Percentiles rank a stretch among this genome's conserved stretches.
Evolutionary conservation across 306 rosid genomes (phyloP).

Genomic region (Prosopis cineraria): DNA sequence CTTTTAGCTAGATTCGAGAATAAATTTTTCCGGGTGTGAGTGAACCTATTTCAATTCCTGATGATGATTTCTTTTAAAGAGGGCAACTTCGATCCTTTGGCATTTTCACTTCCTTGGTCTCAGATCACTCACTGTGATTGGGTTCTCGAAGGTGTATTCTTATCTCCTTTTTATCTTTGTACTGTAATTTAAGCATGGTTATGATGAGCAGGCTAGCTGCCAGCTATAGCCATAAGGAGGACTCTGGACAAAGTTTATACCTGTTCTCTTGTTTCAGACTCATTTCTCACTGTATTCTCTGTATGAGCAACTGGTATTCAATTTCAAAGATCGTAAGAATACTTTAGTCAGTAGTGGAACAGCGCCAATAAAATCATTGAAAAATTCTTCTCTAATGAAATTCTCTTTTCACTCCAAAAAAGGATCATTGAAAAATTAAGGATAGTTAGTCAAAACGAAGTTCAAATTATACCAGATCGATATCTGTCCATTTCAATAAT

Average conservation of each 20-base stretch:
- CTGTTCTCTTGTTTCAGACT: neutral
- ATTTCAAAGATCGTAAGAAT: neutral
- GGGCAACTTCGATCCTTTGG: conserved; percentile 99
- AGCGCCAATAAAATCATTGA: neutral
- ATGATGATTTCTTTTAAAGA: conserved; percentile 52
- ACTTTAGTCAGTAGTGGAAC: neutral
- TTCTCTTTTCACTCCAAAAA: too few relatives aligned
- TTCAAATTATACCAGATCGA: neutral
- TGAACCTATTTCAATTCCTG: neutral
- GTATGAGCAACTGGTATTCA: neutral
- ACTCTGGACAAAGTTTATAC: conserved; percentile 29
- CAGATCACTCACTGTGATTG: conserved; percentile 32
- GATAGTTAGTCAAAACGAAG: neutral
- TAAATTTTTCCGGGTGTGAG: conserved; percentile 38
- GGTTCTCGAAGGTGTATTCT: conserved; percentile 33
- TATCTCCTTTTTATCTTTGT: neutral
- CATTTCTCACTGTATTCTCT: neutral
- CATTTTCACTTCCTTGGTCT: conserved; percentile 57
- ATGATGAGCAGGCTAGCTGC: neutral
- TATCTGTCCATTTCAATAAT: neutral
- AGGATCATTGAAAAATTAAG: neutral
- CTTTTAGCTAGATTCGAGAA: conserved; percentile 32
- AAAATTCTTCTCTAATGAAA: too few relatives aligned
- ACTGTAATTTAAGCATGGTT: conserved; percentile 22
- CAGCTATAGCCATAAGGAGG: neutral